A percentile compares a stretch with the other conserved stretches of the same genome.
phyloP scores from a whole-genome alignment of 345 rosid species.

The Barbarea vulgaris region DNA sequence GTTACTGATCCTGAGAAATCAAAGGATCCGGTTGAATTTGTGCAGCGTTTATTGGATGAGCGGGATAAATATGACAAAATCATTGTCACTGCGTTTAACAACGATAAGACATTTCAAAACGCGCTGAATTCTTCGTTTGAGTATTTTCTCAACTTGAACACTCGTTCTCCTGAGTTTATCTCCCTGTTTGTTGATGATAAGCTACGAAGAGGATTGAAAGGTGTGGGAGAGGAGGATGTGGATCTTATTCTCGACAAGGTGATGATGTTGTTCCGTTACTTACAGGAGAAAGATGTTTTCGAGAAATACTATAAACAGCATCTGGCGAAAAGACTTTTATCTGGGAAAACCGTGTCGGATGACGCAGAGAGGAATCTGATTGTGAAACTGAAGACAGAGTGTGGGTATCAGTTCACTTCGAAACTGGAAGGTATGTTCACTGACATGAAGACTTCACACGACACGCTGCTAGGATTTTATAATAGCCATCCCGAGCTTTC shows the following conservation, averaged over 20 bases:
- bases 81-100: slow-evolving; percentile 68
- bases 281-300: slow-evolving; percentile 95
- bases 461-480: slow-evolving; percentile 82
- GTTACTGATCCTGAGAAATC: slow-evolving; percentile 88
- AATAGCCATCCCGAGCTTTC: slow-evolving; percentile 72
- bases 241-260: slow-evolving; percentile 93
- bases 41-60: slow-evolving; percentile 85
- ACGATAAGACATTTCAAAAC: slow-evolving; percentile 91
- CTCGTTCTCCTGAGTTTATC: slow-evolving; percentile 92
- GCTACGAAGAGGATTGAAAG: slow-evolving; percentile 88
- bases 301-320: slow-evolving; percentile 98
- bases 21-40: slow-evolving; percentile 94
- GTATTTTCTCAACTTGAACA: slow-evolving; percentile 82
- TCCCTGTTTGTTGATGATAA: slow-evolving; percentile 94
- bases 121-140: slow-evolving; percentile 91
- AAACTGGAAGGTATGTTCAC: slow-evolving; percentile 98
- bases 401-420: slow-evolving; percentile 95
- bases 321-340: slow-evolving; percentile 88
- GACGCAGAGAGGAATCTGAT: slow-evolving; percentile 96
- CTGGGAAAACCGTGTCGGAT: slow-evolving; percentile 89
- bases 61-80: slow-evolving; percentile 80
- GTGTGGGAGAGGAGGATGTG: slow-evolving; percentile 88
- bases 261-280: slow-evolving; percentile 95
- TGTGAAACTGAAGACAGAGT: slow-evolving; percentile 93
- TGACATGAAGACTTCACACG: slow-evolving; percentile 96